Conservation (phyloP, 2,329 filamentous ascomycete species). For the Xylogone sp. region DNA sequence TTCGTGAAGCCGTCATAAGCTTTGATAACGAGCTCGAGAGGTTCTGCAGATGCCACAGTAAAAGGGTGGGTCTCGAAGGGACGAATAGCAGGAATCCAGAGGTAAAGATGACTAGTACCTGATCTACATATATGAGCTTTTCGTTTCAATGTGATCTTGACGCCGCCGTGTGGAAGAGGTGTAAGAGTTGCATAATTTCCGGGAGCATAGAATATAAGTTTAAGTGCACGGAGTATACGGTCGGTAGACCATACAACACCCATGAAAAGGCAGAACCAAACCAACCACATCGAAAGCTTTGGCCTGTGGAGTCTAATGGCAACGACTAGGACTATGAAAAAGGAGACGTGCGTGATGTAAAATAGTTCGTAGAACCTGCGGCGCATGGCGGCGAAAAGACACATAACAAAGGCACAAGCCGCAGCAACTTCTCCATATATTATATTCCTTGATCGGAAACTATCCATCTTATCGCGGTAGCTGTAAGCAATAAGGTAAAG, state of each 20-base stretch:
- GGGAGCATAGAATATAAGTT: constrained; percentile 38
- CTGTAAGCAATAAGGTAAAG: constrained; percentile 31
- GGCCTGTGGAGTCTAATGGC: constrained; percentile 48
- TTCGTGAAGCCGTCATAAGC: constrained; percentile 54
- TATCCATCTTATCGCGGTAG: not conserved
- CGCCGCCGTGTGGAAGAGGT: constrained; percentile 49
- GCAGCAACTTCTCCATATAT: constrained; percentile 29
- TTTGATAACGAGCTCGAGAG: constrained; percentile 50
- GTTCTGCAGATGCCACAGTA: constrained; percentile 47
- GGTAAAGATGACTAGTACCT: constrained; percentile 45
- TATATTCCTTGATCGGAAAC: not conserved
- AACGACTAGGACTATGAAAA: constrained; percentile 45
- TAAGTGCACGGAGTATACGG: constrained; percentile 41
- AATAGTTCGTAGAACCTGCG: constrained; percentile 48
- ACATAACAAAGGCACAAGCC: constrained; percentile 40
- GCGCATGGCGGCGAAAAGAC: constrained; percentile 37
- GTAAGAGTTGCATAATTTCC: constrained; percentile 48
- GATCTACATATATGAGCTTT: not conserved
- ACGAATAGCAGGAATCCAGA: constrained; percentile 57
- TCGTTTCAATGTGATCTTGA: not conserved
- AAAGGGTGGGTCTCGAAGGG: constrained; percentile 57
- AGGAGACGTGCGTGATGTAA: constrained; percentile 45
- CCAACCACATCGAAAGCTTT: constrained; percentile 32
- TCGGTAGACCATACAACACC: constrained; percentile 46
- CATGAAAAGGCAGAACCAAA: constrained; percentile 37